Evolutionary conservation across 176 grass and related monocot species (phyloP).

Genomic region (Triticum dicoccoides): DNA sequence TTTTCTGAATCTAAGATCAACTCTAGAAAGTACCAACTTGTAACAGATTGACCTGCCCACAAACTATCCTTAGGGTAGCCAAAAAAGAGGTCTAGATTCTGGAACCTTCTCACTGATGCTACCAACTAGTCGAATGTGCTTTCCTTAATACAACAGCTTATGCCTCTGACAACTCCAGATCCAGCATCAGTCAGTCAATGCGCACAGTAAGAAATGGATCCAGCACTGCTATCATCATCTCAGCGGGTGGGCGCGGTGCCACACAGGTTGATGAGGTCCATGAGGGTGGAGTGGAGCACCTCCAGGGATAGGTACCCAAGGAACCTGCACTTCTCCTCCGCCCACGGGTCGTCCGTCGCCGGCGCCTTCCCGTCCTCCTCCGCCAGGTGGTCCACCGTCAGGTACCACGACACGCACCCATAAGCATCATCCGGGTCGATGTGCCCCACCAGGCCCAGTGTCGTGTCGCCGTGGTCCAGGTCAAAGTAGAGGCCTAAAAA

Average conservation of each 20-base stretch:
- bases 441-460: constrained; percentile 67
- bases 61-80: not conserved
- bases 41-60: not conserved
- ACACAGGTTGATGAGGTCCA: constrained; percentile 80
- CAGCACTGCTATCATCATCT: not conserved
- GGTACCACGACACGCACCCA: constrained; percentile 77
- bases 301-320: not conserved
- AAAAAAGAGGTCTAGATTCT: not conserved
- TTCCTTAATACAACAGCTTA: not conserved
- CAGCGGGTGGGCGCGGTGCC: constrained; percentile 37
- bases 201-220: not conserved
- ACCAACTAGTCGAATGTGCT: not conserved
- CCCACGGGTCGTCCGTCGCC: not conserved
- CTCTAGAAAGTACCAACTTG: not conserved
- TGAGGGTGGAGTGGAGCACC: constrained; percentile 36
- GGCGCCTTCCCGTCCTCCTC: constrained; percentile 58
- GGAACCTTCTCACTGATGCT: not conserved
- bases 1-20: not conserved
- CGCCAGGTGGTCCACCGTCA: constrained; percentile 39
- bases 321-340: constrained; percentile 49
- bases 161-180: not conserved
- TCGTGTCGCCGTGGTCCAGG: constrained; percentile 67
- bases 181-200: not conserved
- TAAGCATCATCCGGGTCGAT: constrained; percentile 57
- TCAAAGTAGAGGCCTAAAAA: constrained; percentile 83